Conservation (phyloP, 345 rosid species). For the Turnera subulata region DNA sequence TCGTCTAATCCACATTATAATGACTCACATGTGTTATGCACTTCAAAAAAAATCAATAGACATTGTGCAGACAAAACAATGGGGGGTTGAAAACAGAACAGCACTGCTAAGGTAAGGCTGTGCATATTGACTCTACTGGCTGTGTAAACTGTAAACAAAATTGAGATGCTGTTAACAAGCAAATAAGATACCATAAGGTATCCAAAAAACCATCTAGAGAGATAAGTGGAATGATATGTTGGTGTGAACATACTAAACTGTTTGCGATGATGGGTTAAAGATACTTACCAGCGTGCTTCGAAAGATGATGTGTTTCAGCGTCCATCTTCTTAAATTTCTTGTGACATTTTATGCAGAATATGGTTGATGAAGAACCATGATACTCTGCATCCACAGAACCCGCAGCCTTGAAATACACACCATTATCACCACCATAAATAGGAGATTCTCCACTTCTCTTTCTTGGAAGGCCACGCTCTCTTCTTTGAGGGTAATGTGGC, state of each 20-base stretch:
- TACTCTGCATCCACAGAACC: constrained; percentile 8
- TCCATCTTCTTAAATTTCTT: constrained; percentile 38
- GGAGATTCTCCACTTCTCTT: constrained; percentile 13
- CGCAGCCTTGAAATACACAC: constrained; percentile 8
- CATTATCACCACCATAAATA: constrained; percentile 6
- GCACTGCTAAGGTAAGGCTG: background rate
- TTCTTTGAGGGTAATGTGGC: too few relatives aligned
- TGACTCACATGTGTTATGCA: too few relatives aligned
- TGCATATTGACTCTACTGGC: too few relatives aligned
- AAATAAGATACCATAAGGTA: background rate
- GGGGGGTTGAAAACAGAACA: background rate
- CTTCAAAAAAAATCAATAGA: too few relatives aligned
- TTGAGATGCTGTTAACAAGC: too few relatives aligned
- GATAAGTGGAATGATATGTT: too few relatives aligned
- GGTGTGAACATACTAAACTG: background rate
- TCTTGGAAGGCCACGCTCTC: constrained; percentile 17
- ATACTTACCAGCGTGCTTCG: constrained; percentile 55
- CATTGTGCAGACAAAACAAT: too few relatives aligned
- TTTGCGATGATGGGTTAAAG: background rate
- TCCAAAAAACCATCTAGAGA: too few relatives aligned
- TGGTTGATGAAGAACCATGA: constrained; percentile 19
- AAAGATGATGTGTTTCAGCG: constrained; percentile 50
- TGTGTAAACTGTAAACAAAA: too few relatives aligned
- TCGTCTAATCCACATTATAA: too few relatives aligned
- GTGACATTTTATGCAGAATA: constrained; percentile 48